Percentiles rank a stretch among this genome's conserved stretches.
phyloP scores from a whole-genome alignment of 345 rosid species.

The Linum tenue region DNA sequence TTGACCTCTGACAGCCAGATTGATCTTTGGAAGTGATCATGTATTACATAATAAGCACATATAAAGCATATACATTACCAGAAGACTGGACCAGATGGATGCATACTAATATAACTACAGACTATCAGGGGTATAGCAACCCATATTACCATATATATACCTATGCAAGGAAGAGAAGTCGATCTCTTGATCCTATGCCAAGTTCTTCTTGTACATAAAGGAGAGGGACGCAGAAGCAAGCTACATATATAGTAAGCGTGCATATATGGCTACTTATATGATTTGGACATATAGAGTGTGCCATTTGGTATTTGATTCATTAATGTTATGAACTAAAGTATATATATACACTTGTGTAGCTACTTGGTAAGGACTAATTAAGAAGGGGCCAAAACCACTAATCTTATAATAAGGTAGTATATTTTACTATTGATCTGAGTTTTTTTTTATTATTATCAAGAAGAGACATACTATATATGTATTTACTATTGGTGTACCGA shows the following conservation, averaged over 20 bases:
- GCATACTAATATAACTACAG: constrained; percentile 39
- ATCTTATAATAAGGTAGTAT: too few relatives aligned
- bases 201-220: constrained; percentile 61
- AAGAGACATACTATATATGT: too few relatives aligned
- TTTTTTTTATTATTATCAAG: too few relatives aligned
- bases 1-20: constrained; percentile 68
- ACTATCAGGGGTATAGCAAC: constrained; percentile 14
- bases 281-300: constrained; percentile 20
- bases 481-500: too few relatives aligned
- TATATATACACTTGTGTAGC: constrained; percentile 9
- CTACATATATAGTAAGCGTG: constrained; percentile 10
- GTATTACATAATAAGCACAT: constrained; percentile 6
- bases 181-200: too few relatives aligned
- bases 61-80: constrained; percentile 11
- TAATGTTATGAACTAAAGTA: constrained; percentile 14
- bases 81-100: constrained; percentile 11
- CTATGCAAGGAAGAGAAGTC: too few relatives aligned
- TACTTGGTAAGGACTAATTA: constrained; percentile 26
- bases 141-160: constrained; percentile 16
- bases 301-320: constrained; percentile 17
- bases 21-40: constrained; percentile 77
- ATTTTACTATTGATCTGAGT: too few relatives aligned
- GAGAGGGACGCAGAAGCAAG: constrained; percentile 39
- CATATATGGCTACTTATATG: constrained; percentile 6
- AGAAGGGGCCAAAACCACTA: constrained; percentile 5